A percentile compares a stretch with the other conserved stretches of the same genome.
These are phyloP conservation scores for Sphaerulina populicola DNA, from an alignment of 2,329 filamentous ascomycete species.

Conservation along the genomic window DNA sequence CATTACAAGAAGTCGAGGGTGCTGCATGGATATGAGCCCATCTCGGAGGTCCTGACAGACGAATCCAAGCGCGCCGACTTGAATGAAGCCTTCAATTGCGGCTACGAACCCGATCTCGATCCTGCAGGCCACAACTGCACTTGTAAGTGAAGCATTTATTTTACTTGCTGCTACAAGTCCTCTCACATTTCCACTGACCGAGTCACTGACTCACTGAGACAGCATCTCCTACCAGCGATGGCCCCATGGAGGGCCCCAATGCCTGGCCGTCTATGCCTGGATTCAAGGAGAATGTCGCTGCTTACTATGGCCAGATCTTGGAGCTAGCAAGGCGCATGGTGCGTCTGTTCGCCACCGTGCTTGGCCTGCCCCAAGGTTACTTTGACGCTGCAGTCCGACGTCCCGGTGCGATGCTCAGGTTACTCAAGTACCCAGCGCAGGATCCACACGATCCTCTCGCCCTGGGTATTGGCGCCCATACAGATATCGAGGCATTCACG, in stretches of 20 bases:
- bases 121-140: slow-evolving; percentile 5
- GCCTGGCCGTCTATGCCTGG: slow-evolving; percentile 26
- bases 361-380: slow-evolving; percentile 32
- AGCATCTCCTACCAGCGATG: slow-evolving; percentile 3
- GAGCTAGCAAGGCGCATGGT: slow-evolving; percentile 35
- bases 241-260: slow-evolving; percentile 19
- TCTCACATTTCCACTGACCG: not conserved
- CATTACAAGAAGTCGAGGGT: slow-evolving; percentile 59
- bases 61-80: slow-evolving; percentile 50
- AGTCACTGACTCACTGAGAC: slow-evolving; percentile 2
- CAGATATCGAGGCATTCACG: slow-evolving; percentile 26
- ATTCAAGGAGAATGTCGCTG: slow-evolving; percentile 32
- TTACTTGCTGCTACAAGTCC: not conserved
- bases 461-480: slow-evolving; percentile 34
- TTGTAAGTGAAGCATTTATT: not conserved
- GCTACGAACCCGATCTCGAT: slow-evolving; percentile 20
- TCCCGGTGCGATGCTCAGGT: slow-evolving; percentile 34
- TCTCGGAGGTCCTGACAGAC: slow-evolving; percentile 66
- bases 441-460: slow-evolving; percentile 20
- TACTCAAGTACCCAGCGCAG: slow-evolving; percentile 35
- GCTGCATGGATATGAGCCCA: slow-evolving; percentile 55
- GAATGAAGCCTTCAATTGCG: slow-evolving; percentile 25
- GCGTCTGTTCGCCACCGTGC: slow-evolving; percentile 34
- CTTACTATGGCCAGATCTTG: slow-evolving; percentile 34
- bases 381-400: slow-evolving; percentile 35